These are phyloP conservation scores for Chloridella minuta DNA, from an alignment of 352 stramenopile genomes.

Conservation along the genomic window DNA sequence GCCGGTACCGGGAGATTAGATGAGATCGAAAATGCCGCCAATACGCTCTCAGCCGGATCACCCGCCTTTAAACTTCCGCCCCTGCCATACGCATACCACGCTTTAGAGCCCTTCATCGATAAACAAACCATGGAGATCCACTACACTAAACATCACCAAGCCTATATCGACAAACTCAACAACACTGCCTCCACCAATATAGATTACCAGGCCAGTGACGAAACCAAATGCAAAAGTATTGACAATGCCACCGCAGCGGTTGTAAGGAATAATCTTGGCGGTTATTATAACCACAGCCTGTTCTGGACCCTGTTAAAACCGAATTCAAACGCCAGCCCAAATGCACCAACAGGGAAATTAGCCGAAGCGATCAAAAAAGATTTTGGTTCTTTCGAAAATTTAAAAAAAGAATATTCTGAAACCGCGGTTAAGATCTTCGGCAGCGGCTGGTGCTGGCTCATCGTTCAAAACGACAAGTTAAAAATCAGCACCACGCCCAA, in stretches of 20 bases:
- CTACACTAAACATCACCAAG: neutral
- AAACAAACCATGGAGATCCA: neutral
- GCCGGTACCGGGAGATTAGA: neutral
- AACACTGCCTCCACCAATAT: neutral
- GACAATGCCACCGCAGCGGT: neutral
- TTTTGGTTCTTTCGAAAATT: neutral
- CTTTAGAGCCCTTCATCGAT: neutral
- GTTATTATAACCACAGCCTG: neutral
- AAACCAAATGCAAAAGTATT: neutral
- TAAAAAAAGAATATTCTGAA: neutral
- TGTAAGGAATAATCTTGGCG: neutral
- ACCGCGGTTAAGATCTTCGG: neutral
- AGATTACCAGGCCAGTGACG: neutral
- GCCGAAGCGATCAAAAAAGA: neutral
- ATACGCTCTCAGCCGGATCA: neutral
- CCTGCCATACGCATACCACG: neutral
- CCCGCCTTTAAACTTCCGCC: neutral
- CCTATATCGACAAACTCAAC: neutral
- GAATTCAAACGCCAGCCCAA: neutral
- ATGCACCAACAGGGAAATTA: neutral
- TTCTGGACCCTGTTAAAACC: neutral
- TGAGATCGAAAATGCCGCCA: neutral
- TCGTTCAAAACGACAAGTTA: constrained; percentile 27
- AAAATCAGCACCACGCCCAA: constrained; percentile 71
- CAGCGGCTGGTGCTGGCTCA: neutral